Conservation (phyloP, 2,329 filamentous ascomycete species). For the Aurifilum marmelostoma region DNA sequence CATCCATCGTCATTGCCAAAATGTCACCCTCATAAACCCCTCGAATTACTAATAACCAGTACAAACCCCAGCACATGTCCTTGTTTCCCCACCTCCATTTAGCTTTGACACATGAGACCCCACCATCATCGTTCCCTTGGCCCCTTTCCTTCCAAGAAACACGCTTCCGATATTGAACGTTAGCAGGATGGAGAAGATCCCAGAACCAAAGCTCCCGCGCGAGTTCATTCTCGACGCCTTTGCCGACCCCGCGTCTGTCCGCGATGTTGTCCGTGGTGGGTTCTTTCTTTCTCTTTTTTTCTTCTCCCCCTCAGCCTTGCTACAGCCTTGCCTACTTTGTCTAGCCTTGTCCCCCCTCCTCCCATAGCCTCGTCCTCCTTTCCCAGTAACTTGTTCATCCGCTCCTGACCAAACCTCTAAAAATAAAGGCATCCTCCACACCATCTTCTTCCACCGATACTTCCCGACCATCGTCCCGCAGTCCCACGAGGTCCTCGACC, state of each 20-base stretch:
- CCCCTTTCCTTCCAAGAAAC: background rate
- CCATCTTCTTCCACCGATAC: conserved; percentile 98
- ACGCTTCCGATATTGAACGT: background rate
- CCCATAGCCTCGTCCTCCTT: background rate
- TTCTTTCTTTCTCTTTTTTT: background rate
- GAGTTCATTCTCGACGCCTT: conserved; percentile 95
- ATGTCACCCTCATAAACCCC: background rate
- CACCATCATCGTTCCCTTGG: background rate
- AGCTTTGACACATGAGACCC: background rate
- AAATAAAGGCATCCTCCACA: conserved; percentile 88
- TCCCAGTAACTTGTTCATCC: no score
- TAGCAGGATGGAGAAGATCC: conserved; percentile 13
- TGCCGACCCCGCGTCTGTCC: conserved; percentile 85
- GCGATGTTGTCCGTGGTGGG: conserved; percentile 88
- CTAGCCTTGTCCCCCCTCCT: conserved; percentile 8
- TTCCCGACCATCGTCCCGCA: conserved; percentile 84
- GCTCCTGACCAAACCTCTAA: no score
- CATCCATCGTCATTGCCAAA: background rate
- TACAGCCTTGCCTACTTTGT: background rate
- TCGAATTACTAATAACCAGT: background rate
- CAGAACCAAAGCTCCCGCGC: conserved; percentile 50
- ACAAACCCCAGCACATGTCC: no score
- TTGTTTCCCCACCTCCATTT: no score
- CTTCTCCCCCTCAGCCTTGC: background rate
- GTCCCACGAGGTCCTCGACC: conserved; percentile 86